Conservation (phyloP, 768 basidiomycete genomes). For the Hypholoma fasciculare region DNA sequence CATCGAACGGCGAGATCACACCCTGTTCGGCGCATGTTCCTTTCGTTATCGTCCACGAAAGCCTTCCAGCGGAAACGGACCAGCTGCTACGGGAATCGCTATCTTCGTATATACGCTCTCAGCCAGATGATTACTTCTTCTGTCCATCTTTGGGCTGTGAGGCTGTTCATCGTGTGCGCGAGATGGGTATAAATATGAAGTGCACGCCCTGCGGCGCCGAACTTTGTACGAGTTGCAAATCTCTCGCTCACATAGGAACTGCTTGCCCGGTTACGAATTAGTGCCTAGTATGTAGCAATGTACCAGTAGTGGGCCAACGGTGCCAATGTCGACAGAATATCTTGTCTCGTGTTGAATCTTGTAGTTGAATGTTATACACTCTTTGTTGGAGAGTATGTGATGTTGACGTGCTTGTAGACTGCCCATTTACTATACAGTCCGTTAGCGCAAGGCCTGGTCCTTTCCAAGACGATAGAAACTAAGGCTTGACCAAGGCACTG, state of each 20-base stretch:
- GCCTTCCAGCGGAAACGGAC: constrained; percentile 40
- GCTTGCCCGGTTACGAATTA: constrained; percentile 15
- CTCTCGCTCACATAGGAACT: constrained; percentile 26
- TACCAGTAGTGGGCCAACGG: no score
- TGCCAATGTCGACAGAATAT: no score
- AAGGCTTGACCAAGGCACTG: no score
- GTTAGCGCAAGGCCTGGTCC: no score
- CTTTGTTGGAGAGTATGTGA: no score
- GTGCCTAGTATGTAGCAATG: no score
- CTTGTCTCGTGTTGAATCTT: no score
- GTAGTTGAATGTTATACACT: no score
- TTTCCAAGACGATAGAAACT: no score
- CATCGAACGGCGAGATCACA: constrained; percentile 6
- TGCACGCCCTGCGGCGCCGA: constrained; percentile 25
- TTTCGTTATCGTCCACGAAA: constrained; percentile 35
- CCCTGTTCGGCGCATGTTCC: constrained; percentile 37
- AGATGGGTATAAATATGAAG: constrained; percentile 22
- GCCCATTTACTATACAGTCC: no score
- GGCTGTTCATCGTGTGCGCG: constrained; percentile 39
- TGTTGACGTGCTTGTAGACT: no score
- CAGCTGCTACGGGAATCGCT: constrained; percentile 43
- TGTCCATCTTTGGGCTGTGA: constrained; percentile 56
- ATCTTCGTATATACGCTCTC: constrained; percentile 39
- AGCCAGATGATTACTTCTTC: constrained; percentile 44
- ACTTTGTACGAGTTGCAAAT: constrained; percentile 27